Conservation (phyloP, 768 basidiomycete genomes). For the Naganishia antarctica region DNA sequence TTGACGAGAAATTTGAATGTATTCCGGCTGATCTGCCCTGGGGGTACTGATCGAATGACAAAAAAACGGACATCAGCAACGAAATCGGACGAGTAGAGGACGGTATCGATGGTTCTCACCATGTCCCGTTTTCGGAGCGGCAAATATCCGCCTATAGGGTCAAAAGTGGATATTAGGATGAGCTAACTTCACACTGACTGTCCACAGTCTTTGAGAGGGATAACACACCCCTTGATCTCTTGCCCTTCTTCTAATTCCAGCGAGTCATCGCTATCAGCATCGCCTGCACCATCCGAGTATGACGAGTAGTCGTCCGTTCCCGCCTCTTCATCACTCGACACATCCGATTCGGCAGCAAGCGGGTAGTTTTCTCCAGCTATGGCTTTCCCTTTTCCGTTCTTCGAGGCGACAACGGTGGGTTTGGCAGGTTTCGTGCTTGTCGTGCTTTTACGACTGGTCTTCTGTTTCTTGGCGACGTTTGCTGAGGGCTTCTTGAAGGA, state of each 20-base stretch:
- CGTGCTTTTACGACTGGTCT: constrained; percentile 21
- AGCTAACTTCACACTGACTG: too few species aligned
- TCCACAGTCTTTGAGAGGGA: too few species aligned
- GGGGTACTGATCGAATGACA: constrained; percentile 62
- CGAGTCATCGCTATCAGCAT: constrained; percentile 35
- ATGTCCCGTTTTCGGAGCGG: constrained; percentile 76
- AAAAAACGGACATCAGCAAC: too few species aligned
- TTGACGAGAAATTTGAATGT: constrained; percentile 70
- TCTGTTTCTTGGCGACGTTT: constrained; percentile 20
- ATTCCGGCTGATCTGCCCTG: constrained; percentile 80
- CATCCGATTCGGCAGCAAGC: constrained; percentile 1
- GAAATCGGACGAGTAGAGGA: too few species aligned
- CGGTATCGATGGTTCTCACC: constrained; percentile 53
- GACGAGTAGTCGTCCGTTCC: constrained; percentile 56
- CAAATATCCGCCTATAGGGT: constrained; percentile 59
- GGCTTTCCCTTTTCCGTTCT: constrained; percentile 31
- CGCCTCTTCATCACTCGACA: constrained; percentile 27
- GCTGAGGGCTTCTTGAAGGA: constrained; percentile 21
- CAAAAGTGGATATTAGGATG: too few species aligned
- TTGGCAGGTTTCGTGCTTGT: not conserved
- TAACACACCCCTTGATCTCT: constrained; percentile 15
- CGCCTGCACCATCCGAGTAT: constrained; percentile 34
- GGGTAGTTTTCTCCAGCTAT: constrained; percentile 18
- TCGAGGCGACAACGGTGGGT: not conserved
- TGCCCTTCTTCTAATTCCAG: constrained; percentile 48